Conservation (phyloP, 306 rosid species). For the Cicer cuneatum region DNA sequence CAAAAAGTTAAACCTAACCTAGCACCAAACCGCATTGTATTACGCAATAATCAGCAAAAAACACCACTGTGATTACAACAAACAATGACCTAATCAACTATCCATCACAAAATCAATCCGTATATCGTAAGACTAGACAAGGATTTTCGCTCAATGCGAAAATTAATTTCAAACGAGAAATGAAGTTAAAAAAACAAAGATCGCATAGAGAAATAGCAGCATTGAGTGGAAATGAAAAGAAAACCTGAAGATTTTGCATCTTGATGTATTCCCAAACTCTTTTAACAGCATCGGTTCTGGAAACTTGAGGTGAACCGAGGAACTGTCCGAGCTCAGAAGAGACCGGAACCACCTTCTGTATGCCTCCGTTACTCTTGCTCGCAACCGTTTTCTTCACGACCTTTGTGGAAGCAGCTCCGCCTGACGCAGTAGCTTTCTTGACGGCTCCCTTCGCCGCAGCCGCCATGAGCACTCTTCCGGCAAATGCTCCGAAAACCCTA, state of each 20-base stretch:
- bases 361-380: conserved; percentile 10
- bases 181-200: not conserved
- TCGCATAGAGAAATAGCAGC: conserved; percentile 10
- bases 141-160: not conserved
- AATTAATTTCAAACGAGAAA: not conserved
- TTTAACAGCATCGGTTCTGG: conserved; percentile 54
- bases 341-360: conserved; percentile 57
- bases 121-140: not conserved
- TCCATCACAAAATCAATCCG: not conserved
- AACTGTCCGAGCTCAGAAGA: conserved; percentile 56
- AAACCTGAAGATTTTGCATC: conserved; percentile 59
- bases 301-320: conserved; percentile 49
- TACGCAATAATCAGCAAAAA: not conserved
- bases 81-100: not conserved
- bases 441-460: conserved; percentile 39
- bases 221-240: conserved; percentile 6
- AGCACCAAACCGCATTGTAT: not conserved
- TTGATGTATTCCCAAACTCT: conserved; percentile 58
- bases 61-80: not conserved
- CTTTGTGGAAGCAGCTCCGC: not conserved
- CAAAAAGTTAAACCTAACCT: conserved; percentile 1
- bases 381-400: conserved; percentile 22
- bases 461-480: conserved; percentile 52
- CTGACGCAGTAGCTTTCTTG: conserved; percentile 29
- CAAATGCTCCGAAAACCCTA: conserved; percentile 52